Evolutionary conservation across 2,329 filamentous ascomycete genomes (phyloP).

Genomic region (Colletotrichum melonis): DNA sequence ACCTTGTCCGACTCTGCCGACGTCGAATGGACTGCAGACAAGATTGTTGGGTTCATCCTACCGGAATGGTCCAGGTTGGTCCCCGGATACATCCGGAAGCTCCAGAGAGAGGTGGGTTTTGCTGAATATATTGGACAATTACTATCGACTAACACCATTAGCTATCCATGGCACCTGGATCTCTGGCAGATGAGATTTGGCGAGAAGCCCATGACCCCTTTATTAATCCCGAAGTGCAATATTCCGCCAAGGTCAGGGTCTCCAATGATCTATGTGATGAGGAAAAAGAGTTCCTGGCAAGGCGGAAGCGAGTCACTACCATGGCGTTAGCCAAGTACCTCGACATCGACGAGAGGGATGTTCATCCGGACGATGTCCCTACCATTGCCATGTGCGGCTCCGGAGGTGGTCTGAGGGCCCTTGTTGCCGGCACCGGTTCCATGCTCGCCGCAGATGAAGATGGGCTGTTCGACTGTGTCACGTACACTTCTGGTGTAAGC

Average conservation of each 20-base stretch:
- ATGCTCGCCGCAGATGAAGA: constrained; percentile 86
- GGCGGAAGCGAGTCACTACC: constrained; percentile 75
- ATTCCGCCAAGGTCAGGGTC: constrained; percentile 84
- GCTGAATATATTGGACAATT: neutral
- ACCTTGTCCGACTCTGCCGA: constrained; percentile 66
- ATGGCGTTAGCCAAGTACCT: constrained; percentile 86
- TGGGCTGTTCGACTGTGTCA: constrained; percentile 92
- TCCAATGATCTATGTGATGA: constrained; percentile 85
- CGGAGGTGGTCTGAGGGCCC: constrained; percentile 87
- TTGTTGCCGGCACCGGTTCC: constrained; percentile 91
- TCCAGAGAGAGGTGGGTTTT: constrained; percentile 74
- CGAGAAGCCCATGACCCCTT: constrained; percentile 85
- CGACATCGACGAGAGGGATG: constrained; percentile 78
- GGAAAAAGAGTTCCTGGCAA: constrained; percentile 79
- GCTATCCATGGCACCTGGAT: constrained; percentile 87
- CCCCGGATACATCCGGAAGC: constrained; percentile 81
- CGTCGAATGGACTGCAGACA: constrained; percentile 68
- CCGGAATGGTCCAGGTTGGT: constrained; percentile 85
- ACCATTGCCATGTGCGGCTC: constrained; percentile 95
- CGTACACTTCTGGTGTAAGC: constrained; percentile 95
- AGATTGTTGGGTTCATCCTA: constrained; percentile 76
- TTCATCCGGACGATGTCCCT: constrained; percentile 94
- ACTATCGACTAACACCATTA: neutral
- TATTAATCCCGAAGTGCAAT: constrained; percentile 87
- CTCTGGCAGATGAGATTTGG: constrained; percentile 94